These are phyloP conservation scores for Eucalyptus cladocalyx DNA, from an alignment of 345 rosid genomes.

Conservation along the genomic window DNA sequence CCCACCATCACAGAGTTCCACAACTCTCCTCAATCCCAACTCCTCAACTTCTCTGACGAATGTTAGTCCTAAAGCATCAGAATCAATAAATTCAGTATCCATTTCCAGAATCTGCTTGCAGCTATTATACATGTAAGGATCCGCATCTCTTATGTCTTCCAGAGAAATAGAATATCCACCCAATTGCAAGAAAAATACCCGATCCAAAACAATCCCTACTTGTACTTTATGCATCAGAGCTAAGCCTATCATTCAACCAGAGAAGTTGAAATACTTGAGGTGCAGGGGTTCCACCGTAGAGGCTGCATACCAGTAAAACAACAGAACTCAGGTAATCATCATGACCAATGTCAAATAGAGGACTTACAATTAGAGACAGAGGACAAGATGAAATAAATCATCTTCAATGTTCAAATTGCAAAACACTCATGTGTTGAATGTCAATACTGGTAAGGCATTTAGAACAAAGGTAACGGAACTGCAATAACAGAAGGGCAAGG, in stretches of 20 bases:
- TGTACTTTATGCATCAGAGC: slow-evolving; percentile 92
- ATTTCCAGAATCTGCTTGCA: slow-evolving; percentile 84
- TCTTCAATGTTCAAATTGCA: not conserved
- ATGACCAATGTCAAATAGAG: not conserved
- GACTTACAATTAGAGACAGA: not conserved
- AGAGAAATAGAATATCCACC: slow-evolving; percentile 41
- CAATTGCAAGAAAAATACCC: slow-evolving; percentile 70
- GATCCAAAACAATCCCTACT: slow-evolving; percentile 82
- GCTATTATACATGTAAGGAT: slow-evolving; percentile 68
- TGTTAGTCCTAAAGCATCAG: slow-evolving; percentile 70
- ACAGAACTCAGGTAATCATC: not conserved
- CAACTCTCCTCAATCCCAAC: slow-evolving; percentile 56
- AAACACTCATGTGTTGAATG: not conserved
- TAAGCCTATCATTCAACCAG: slow-evolving; percentile 83
- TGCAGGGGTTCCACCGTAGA: slow-evolving; percentile 85
- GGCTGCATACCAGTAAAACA: slow-evolving; percentile 38
- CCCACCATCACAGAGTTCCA: slow-evolving; percentile 61
- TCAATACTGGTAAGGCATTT: not conserved
- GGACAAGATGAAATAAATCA: not conserved
- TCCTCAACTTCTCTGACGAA: slow-evolving; percentile 79
- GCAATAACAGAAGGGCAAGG: not conserved
- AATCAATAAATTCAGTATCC: slow-evolving; percentile 76
- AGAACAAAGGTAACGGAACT: not conserved
- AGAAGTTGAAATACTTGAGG: slow-evolving; percentile 67
- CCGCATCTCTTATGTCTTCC: slow-evolving; percentile 82